Evolutionary conservation across 805 yeast genomes (phyloP).

Genomic region (Kodamaea neixiangensis): DNA sequence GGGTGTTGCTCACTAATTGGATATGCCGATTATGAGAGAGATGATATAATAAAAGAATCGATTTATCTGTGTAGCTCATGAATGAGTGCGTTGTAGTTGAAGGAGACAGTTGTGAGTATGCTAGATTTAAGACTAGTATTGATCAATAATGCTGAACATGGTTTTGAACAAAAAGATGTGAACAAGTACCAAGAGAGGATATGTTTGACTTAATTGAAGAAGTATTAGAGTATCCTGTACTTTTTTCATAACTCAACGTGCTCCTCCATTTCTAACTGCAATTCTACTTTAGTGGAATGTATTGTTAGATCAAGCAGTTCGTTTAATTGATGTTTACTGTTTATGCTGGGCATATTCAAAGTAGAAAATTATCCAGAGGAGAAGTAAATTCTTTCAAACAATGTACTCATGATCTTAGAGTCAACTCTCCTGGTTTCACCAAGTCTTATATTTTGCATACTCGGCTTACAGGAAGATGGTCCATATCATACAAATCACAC

Average conservation of each 20-base stretch:
- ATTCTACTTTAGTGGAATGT: not conserved
- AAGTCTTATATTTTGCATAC: too few relatives aligned
- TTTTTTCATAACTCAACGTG: not conserved
- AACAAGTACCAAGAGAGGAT: too few relatives aligned
- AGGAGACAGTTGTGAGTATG: too few relatives aligned
- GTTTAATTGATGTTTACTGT: not conserved
- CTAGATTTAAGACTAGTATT: too few relatives aligned
- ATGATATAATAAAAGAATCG: constrained; percentile 4
- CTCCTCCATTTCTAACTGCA: not conserved
- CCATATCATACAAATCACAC: not conserved
- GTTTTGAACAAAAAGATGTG: too few relatives aligned
- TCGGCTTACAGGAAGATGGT: not conserved
- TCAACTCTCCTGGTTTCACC: too few relatives aligned
- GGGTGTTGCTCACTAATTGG: constrained; percentile 65
- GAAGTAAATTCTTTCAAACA: too few relatives aligned
- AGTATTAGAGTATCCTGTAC: too few relatives aligned
- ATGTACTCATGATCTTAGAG: not conserved
- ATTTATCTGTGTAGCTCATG: not conserved
- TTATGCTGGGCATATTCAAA: too few relatives aligned
- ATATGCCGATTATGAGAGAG: not conserved
- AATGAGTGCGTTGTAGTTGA: not conserved
- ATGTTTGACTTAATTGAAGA: too few relatives aligned
- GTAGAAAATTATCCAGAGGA: not conserved
- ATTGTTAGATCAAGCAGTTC: not conserved
- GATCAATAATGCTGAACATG: too few relatives aligned